Base-by-base conservation (phyloP, 2,329 filamentous ascomycete genomes). In the Colletotrichum kahawae region DNA sequence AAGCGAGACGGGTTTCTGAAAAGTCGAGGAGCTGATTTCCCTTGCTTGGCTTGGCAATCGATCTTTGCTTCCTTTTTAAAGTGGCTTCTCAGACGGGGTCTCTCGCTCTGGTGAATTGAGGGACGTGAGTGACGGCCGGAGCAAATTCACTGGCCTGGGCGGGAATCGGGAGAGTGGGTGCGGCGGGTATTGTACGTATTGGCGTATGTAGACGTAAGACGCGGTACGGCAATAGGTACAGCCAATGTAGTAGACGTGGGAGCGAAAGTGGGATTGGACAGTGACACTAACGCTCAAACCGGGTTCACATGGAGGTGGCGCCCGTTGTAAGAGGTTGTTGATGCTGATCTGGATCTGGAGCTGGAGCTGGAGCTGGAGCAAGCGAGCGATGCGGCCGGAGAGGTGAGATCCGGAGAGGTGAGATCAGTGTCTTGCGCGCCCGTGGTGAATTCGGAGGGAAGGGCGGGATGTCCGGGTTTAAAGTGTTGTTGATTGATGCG, bases 1-100 rank as follows among this genome's bases (percentile, higher is more conserved):
- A 38, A 43, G 13, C 51, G 33, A 34, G 33, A 71, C 27, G 56
- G 27, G 72, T 54, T 67, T 64, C 56, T 67, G 38, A 62, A 72
- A 36, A 64, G 63, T 67, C 72, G 27, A 63, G 29, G n/a, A 72
- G 72, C 72, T 75, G 72, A 75, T 34, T 75, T 72, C 69, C 72
- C 72, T 72, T 75, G 72, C 72, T 64, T 75, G 33, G 69, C 72
- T 75, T 72, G 72, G 72, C 72, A 62, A 38, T 63, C 68, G 34
- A 70, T 67, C 65, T 72, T 72, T 36, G 48, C 33, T 54, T 36
- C 29, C 36, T 56, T 63, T n/a, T 62, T 36, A 48, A 9, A 29
- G 57, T 70, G 38, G 56, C 67, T 70, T 63, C 38, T 29, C 33
- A 54, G 57, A 36, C n/a, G n/a, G 29, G 16, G 34, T 43, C 56